Conservation (phyloP, 2,329 filamentous ascomycete genomes). For the Lasiodiplodia hormozganensis region DNA sequence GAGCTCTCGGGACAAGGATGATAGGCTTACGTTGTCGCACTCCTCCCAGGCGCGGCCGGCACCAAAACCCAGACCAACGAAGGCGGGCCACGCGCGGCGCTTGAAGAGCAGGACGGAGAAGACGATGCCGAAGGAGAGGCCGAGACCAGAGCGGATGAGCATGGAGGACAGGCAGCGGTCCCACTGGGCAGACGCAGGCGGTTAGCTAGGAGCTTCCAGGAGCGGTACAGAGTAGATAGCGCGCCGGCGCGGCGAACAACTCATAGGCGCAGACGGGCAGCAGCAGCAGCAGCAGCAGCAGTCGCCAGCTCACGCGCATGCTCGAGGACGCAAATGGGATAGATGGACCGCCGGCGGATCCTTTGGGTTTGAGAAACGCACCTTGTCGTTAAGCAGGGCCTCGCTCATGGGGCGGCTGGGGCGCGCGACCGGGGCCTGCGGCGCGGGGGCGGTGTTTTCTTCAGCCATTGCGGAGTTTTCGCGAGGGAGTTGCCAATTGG, state of each 20-base stretch:
- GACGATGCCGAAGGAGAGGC: constrained; percentile 95
- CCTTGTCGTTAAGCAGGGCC: constrained; percentile 98
- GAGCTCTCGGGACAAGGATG: not conserved
- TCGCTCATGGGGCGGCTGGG: constrained; percentile 87
- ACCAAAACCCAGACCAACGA: constrained; percentile 91
- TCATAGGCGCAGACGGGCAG: not conserved
- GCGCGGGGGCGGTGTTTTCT: constrained; percentile 57
- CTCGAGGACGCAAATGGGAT: not conserved
- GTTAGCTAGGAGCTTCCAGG: constrained; percentile 22
- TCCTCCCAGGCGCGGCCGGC: constrained; percentile 97
- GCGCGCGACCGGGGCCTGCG: constrained; percentile 72
- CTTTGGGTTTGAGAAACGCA: constrained; percentile 53
- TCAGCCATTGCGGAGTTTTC: constrained; percentile 59
- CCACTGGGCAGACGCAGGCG: constrained; percentile 69
- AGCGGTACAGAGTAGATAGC: not conserved
- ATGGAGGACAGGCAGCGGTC: constrained; percentile 97
- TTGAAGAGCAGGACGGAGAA: constrained; percentile 99
- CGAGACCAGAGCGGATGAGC: constrained; percentile 94
- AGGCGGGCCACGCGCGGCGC: constrained; percentile 97
- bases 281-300: not conserved
- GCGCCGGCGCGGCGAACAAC: constrained; percentile 4
- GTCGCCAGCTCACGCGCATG: not conserved
- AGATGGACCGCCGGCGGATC: not conserved
- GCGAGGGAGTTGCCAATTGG: constrained; percentile 17
- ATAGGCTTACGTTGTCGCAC: constrained; percentile 74